Percentiles rank a stretch among this genome's conserved stretches.
Conservation (phyloP, 2,329 filamentous ascomycete species). For the Cryoendolithus antarcticus region DNA sequence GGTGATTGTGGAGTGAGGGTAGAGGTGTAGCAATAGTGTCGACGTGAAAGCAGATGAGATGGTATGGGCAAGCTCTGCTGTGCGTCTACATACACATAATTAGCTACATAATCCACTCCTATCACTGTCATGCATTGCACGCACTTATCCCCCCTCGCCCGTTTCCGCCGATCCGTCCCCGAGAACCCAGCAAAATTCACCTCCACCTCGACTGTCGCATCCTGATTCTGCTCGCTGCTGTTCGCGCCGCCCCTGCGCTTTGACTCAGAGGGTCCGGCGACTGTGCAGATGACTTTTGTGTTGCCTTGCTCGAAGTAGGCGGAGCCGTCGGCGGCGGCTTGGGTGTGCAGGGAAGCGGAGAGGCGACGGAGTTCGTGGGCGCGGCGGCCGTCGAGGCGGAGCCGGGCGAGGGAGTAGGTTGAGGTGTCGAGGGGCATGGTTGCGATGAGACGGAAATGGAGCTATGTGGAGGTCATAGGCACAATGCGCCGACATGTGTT, state of each 20-base stretch:
- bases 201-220: conserved; percentile 63
- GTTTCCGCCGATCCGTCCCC: conserved; percentile 70
- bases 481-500: no score
- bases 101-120: background rate
- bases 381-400: conserved; percentile 58
- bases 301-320: conserved; percentile 95
- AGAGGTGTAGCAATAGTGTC: conserved; percentile 74
- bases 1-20: conserved; percentile 74
- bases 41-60: conserved; percentile 65
- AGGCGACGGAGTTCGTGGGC: conserved; percentile 95
- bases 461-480: no score
- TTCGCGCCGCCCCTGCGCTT: conserved; percentile 35
- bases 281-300: conserved; percentile 89
- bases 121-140: no score
- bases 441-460: no score
- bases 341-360: conserved; percentile 80
- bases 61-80: conserved; percentile 67
- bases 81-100: conserved; percentile 44
- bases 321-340: conserved; percentile 83
- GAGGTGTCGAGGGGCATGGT: conserved; percentile 88
- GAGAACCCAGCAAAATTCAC: conserved; percentile 81
- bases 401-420: conserved; percentile 73
- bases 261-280: conserved; percentile 71
- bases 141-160: conserved; percentile 54
- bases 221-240: conserved; percentile 30